These are phyloP conservation scores for Xylariaceae sp. DNA, from an alignment of 2,329 filamentous ascomycete species.

Conservation along the genomic window DNA sequence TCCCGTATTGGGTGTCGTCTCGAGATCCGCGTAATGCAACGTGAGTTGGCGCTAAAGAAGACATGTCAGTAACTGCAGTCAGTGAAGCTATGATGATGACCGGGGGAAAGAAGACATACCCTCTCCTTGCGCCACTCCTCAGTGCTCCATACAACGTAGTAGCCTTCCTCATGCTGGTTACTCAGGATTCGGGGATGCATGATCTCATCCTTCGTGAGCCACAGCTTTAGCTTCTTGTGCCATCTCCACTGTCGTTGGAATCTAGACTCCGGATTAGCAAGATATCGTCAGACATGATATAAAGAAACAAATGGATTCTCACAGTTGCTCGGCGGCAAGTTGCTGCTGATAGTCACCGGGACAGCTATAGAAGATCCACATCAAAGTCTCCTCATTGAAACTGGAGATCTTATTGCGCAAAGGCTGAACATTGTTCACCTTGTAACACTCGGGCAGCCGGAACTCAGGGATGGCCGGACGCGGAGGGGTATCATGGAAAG, in stretches of 20 bases:
- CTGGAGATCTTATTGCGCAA: slow-evolving; percentile 61
- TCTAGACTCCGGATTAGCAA: slow-evolving; percentile 34
- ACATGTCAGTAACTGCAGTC: slow-evolving; percentile 6
- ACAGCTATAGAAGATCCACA: slow-evolving; percentile 66
- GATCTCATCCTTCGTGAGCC: slow-evolving; percentile 63
- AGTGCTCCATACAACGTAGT: slow-evolving; percentile 62
- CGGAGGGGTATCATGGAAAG: slow-evolving; percentile 56
- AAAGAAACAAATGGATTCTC: slow-evolving; percentile 27
- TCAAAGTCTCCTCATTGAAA: slow-evolving; percentile 64
- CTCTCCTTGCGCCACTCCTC: slow-evolving; percentile 58
- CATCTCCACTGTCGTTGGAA: slow-evolving; percentile 62
- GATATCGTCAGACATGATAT: neutral
- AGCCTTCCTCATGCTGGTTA: slow-evolving; percentile 56
- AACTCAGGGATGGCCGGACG: slow-evolving; percentile 53
- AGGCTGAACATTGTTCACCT: slow-evolving; percentile 59
- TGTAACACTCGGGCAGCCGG: slow-evolving; percentile 60
- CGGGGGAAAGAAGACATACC: slow-evolving; percentile 39
- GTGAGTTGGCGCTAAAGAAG: slow-evolving; percentile 52
- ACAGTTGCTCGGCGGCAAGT: slow-evolving; percentile 59
- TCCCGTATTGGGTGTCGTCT: slow-evolving; percentile 36
- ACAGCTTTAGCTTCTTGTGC: slow-evolving; percentile 62
- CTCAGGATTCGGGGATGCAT: slow-evolving; percentile 58
- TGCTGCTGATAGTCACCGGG: slow-evolving; percentile 59
- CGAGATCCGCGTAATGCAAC: slow-evolving; percentile 57
- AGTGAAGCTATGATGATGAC: neutral